phyloP scores from a whole-genome alignment of 2,329 filamentous ascomycete species.

The Botrytis deweyae region DNA sequence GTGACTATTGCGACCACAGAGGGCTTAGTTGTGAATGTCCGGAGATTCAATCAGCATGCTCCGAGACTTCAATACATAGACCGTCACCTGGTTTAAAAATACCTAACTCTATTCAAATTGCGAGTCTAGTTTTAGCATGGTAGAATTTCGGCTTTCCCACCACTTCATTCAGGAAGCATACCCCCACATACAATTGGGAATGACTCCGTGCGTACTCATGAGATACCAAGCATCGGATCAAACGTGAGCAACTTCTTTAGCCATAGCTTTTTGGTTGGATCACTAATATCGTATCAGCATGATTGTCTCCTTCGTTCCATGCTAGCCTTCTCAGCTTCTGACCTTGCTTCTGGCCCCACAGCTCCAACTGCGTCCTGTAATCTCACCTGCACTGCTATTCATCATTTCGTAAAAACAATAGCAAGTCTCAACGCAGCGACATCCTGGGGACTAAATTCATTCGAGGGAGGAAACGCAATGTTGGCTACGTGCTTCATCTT shows the following conservation, averaged over 20 bases:
- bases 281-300: background rate
- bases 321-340: background rate
- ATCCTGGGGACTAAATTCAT: background rate
- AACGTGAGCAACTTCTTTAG: background rate
- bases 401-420: background rate
- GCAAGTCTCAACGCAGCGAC: background rate
- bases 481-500: constrained; percentile 9
- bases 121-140: background rate
- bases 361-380: background rate
- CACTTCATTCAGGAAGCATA: background rate
- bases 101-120: background rate
- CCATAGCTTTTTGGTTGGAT: fast-evolving
- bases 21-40: background rate
- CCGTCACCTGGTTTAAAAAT: background rate
- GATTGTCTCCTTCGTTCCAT: constrained; percentile 1
- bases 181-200: background rate
- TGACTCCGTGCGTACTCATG: background rate
- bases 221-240: background rate
- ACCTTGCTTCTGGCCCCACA: background rate
- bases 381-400: background rate
- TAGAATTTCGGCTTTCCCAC: background rate
- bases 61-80: background rate
- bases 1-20: background rate
- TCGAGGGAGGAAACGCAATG: background rate
- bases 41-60: background rate